Conservation (phyloP, 73 alveolate species). For the Effrenium voratum region DNA sequence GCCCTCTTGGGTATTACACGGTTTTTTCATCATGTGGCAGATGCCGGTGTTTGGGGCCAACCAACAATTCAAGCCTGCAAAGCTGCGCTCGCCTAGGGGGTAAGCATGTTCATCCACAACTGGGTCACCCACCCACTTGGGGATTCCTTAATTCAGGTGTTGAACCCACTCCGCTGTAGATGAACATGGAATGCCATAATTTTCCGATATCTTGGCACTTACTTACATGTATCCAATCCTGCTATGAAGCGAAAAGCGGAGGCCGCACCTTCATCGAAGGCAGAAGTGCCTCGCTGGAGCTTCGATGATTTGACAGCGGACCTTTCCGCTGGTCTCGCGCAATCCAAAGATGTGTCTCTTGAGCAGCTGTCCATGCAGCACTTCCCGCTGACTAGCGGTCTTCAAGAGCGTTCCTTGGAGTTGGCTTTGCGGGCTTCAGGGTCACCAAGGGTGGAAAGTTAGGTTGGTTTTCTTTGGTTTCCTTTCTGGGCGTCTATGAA, state of each 20-base stretch:
- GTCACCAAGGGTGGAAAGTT: neutral
- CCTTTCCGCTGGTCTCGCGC: neutral
- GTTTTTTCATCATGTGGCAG: too few relatives aligned
- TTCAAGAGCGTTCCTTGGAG: conserved; percentile 19
- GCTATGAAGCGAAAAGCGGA: neutral
- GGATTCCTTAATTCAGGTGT: too few relatives aligned
- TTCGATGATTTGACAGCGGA: neutral
- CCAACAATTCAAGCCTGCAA: too few relatives aligned
- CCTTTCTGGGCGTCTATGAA: neutral
- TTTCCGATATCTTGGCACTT: too few relatives aligned
- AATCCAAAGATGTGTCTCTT: neutral
- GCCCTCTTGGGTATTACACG: too few relatives aligned
- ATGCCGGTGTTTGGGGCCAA: too few relatives aligned
- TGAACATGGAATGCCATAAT: too few relatives aligned
- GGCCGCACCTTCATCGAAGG: neutral
- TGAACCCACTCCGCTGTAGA: too few relatives aligned
- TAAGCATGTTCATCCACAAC: too few relatives aligned
- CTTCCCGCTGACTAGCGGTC: neutral
- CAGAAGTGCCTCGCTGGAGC: neutral
- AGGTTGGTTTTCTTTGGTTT: neutral
- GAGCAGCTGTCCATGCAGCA: neutral
- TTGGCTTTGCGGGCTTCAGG: neutral
- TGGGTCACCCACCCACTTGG: too few relatives aligned
- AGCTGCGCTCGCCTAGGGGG: too few relatives aligned
- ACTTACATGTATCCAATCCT: too few relatives aligned